These are phyloP conservation scores for Bacterosira constricta DNA, from an alignment of 108 stramenopile genomes.

Conservation along the genomic window DNA sequence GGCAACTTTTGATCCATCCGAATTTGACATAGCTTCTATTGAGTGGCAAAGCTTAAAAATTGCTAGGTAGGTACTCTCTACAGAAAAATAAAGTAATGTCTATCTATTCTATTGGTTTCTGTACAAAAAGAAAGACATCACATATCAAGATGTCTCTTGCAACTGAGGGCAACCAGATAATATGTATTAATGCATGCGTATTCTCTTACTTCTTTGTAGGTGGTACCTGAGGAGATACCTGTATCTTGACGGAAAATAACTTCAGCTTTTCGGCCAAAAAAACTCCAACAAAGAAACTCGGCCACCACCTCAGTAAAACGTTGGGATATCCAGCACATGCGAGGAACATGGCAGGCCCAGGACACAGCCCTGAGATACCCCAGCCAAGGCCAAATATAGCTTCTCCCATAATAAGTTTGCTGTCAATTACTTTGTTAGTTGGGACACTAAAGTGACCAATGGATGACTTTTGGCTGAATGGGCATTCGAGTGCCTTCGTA, in stretches of 20 bases:
- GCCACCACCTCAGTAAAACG: constrained; percentile 51
- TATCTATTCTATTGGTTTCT: too few relatives aligned
- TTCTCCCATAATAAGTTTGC: constrained; percentile 50
- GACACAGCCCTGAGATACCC: constrained; percentile 63
- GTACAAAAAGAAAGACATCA: too few relatives aligned
- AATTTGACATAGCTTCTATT: too few relatives aligned
- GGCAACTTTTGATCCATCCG: too few relatives aligned
- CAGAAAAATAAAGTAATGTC: too few relatives aligned
- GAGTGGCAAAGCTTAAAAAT: too few relatives aligned
- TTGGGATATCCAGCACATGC: constrained; percentile 44
- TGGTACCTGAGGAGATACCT: neutral
- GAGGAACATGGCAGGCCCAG: constrained; percentile 64
- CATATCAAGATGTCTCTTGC: too few relatives aligned
- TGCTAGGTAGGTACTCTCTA: too few relatives aligned
- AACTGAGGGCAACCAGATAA: too few relatives aligned
- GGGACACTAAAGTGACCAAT: constrained; percentile 45
- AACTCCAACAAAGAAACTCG: constrained; percentile 45
- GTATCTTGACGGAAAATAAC: neutral
- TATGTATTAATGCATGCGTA: too few relatives aligned
- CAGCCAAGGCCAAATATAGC: constrained; percentile 65
- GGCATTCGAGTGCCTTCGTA: constrained; percentile 36
- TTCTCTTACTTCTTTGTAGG: neutral
- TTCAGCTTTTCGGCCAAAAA: constrained; percentile 39
- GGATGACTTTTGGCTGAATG: constrained; percentile 29
- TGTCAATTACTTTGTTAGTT: constrained; percentile 55